These are phyloP conservation scores for Zychaea mexicana DNA, from an alignment of 371 early-diverging fungal genomes.

Conservation along the genomic window DNA sequence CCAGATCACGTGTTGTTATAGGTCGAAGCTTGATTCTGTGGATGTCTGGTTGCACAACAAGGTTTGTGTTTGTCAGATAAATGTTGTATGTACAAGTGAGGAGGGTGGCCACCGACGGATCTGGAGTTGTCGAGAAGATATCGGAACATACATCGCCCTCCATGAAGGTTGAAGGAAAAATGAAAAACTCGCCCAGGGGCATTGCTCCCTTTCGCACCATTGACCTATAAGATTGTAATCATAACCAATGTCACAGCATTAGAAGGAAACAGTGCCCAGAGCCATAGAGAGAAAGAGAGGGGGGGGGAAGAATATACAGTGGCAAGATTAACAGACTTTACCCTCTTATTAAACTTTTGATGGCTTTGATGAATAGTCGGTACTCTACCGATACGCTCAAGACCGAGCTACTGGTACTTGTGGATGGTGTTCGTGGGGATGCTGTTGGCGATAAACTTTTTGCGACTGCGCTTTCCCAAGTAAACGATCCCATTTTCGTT, in stretches of 20 bases:
- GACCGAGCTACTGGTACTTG: slow-evolving; percentile 11
- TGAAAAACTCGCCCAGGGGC: slow-evolving; percentile 48
- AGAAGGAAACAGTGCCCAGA: neutral
- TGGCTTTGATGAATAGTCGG: slow-evolving; percentile 35
- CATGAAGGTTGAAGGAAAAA: slow-evolving; percentile 21
- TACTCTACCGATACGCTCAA: slow-evolving; percentile 43
- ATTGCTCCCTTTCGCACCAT: slow-evolving; percentile 40
- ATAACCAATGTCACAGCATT: no score
- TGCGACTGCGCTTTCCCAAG: slow-evolving; percentile 43
- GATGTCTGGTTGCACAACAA: slow-evolving; percentile 43
- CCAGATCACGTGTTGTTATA: slow-evolving; percentile 21
- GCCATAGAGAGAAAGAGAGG: neutral
- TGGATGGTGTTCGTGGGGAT: slow-evolving; percentile 34
- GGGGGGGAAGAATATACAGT: no score
- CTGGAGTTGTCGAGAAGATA: neutral
- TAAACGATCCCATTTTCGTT: slow-evolving; percentile 44
- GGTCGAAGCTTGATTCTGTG: slow-evolving; percentile 33
- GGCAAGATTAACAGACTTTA: slow-evolving; percentile 29
- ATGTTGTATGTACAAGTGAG: slow-evolving; percentile 40
- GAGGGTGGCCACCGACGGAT: slow-evolving; percentile 3
- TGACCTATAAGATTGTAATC: no score
- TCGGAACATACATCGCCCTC: neutral
- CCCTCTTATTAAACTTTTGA: slow-evolving; percentile 38
- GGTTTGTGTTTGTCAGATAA: slow-evolving; percentile 41
- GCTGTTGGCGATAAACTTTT: slow-evolving; percentile 34